Evolutionary conservation across 2,329 filamentous ascomycete species (phyloP), one percentile per base, ranked within the genome.

Genomic region (Trichoderma koningiopsis): DNA sequence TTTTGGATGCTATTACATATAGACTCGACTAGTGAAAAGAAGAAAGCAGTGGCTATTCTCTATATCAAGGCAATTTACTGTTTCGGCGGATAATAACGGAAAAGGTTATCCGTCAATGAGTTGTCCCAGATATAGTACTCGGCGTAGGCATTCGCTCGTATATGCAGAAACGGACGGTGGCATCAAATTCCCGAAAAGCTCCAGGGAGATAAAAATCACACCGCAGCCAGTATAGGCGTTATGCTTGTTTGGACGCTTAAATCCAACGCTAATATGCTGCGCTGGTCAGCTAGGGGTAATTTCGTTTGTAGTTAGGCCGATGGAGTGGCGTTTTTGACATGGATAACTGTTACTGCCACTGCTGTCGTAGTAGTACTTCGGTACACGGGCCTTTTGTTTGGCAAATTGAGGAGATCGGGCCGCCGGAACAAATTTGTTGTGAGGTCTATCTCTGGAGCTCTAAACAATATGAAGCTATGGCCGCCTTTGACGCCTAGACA

Each of bases 181-280:
- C 33, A 64, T 55, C 29, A 13, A 16, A 19, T 5, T 14, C 3
- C 22, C 14, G 57, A 59, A 59, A 59, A n/a, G 33, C 55, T 13
- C 19, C 27, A 16, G 35, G 6, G 47, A 8, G 31, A 33, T 61
- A 47, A 43, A 47, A 13, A 47, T 19, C 40, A 43, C 40, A n/a
- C 40, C 19, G 19, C n/a, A 22, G n/a, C 29, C 27, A 31, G n/a
- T 29, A 40, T 63, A 63, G 53, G 47, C 60, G 52, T 64, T 64
- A 64, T 64, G 61, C 61, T 64, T 64, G 61, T 64, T 64, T 64
- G 47, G 61, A 64, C 61, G 61, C 61, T 64, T 64, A 64, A 49
- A 64, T 55, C 27, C 31, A 37, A 27, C 61, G 49, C 49, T 64
- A 64, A 49, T 49, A 49, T 22, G 47, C 47, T 49, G 14, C 37